Evolutionary conservation across 495 filamentous ascomycete species (phyloP).

Genomic region (Penicillium angulare): DNA sequence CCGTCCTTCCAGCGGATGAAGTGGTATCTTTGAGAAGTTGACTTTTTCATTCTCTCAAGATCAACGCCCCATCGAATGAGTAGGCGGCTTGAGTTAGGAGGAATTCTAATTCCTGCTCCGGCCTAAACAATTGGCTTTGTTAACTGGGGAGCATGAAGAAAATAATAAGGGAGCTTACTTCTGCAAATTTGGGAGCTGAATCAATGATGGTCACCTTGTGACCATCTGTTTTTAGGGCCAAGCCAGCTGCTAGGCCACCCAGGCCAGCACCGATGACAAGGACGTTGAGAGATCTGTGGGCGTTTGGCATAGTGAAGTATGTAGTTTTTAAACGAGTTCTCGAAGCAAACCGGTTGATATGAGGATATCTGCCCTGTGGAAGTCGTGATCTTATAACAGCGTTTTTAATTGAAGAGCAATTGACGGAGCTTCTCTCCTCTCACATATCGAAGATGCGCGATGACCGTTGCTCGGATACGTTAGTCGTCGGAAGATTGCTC

Average conservation of each 20-base stretch:
- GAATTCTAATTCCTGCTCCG: conserved; percentile 55
- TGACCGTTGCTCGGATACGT: too few relatives aligned
- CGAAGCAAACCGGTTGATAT: too few relatives aligned
- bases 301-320: too few relatives aligned
- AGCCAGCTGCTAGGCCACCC: neutral
- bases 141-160: too few relatives aligned
- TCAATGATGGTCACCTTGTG: neutral
- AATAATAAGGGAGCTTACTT: neutral
- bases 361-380: too few relatives aligned
- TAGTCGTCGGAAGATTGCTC: conserved; percentile 1
- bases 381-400: too few relatives aligned
- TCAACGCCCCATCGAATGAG: conserved; percentile 29
- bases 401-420: too few relatives aligned
- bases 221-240: neutral
- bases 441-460: too few relatives aligned
- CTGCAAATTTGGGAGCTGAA: neutral
- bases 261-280: neutral
- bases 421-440: too few relatives aligned
- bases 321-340: too few relatives aligned
- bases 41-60: conserved; percentile 1
- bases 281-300: neutral
- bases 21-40: neutral
- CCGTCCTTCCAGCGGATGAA: neutral
- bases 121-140: conserved; percentile 19
- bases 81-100: conserved; percentile 48